Conservation (phyloP, 805 yeast species). For the Brettanomyces nanus region DNA sequence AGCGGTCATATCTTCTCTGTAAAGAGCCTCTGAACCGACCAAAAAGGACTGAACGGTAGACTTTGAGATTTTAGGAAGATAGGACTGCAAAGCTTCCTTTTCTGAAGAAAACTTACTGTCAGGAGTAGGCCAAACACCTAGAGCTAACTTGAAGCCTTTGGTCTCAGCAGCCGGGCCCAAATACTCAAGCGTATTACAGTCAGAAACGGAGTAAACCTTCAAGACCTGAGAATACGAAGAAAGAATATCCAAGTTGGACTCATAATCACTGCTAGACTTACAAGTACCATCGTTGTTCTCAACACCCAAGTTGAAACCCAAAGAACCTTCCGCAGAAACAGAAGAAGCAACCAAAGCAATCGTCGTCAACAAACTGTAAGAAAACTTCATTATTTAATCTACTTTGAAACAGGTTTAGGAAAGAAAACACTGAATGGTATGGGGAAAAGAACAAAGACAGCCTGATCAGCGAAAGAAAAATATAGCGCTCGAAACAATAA, state of each 20-base stretch:
- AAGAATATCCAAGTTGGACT: conserved; percentile 54
- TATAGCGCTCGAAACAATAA: too few relatives aligned
- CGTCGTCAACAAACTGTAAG: conserved; percentile 16
- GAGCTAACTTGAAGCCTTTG: conserved; percentile 65
- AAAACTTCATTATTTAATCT: conserved; percentile 22
- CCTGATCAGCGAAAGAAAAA: too few relatives aligned
- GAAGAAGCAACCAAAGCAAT: conserved; percentile 14
- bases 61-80: conserved; percentile 66
- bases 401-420: too few relatives aligned
- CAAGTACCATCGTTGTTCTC: conserved; percentile 67
- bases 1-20: conserved; percentile 82
- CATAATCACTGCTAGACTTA: conserved; percentile 65
- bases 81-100: conserved; percentile 56
- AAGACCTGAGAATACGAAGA: conserved; percentile 53
- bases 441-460: too few relatives aligned
- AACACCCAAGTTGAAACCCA: conserved; percentile 86
- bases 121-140: conserved; percentile 94
- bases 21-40: conserved; percentile 94
- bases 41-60: conserved; percentile 66
- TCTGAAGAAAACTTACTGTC: conserved; percentile 70
- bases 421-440: too few relatives aligned
- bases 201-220: conserved; percentile 88
- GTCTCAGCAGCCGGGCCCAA: conserved; percentile 82
- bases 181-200: conserved; percentile 79
- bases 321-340: conserved; percentile 19